Evolutionary conservation across 202 grass and related monocot genomes (phyloP).

Genomic region (Schoenoplectus tabernaemontani): DNA sequence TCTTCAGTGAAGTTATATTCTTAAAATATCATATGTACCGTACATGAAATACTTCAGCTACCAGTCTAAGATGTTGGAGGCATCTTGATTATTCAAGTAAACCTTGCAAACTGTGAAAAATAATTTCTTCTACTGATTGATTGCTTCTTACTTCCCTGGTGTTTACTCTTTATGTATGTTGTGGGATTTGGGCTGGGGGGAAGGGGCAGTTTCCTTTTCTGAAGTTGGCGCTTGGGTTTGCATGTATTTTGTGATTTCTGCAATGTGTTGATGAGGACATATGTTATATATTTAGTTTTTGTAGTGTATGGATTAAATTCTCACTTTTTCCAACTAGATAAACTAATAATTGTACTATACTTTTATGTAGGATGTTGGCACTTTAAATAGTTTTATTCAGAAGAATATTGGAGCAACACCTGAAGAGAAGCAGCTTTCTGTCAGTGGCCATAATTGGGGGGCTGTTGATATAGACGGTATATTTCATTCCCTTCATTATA

Average conservation of each 20-base stretch:
- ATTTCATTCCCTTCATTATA: slow-evolving; percentile 9
- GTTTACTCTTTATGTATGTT: background rate
- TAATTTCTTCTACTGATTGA: background rate
- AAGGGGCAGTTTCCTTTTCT: background rate
- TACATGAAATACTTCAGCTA: background rate
- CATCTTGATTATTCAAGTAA: too few species aligned
- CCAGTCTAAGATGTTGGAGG: background rate
- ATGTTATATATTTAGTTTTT: background rate
- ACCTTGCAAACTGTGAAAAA: too few species aligned
- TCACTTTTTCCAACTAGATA: background rate
- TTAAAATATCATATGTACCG: background rate
- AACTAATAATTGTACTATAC: background rate
- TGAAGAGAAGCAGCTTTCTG: slow-evolving; percentile 87
- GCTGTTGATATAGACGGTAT: slow-evolving; percentile 73
- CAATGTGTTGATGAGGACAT: background rate
- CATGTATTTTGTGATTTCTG: background rate
- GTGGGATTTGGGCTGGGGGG: background rate
- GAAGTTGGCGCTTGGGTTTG: background rate
- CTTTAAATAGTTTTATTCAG: slow-evolving; percentile 62
- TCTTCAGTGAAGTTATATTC: background rate
- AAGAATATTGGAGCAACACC: slow-evolving; percentile 54
- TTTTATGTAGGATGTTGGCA: slow-evolving; percentile 68
- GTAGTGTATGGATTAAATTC: background rate
- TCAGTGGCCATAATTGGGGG: slow-evolving; percentile 84
- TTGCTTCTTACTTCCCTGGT: background rate